Conservation (phyloP, 2,329 filamentous ascomycete species). For the Diaporthe sp. region DNA sequence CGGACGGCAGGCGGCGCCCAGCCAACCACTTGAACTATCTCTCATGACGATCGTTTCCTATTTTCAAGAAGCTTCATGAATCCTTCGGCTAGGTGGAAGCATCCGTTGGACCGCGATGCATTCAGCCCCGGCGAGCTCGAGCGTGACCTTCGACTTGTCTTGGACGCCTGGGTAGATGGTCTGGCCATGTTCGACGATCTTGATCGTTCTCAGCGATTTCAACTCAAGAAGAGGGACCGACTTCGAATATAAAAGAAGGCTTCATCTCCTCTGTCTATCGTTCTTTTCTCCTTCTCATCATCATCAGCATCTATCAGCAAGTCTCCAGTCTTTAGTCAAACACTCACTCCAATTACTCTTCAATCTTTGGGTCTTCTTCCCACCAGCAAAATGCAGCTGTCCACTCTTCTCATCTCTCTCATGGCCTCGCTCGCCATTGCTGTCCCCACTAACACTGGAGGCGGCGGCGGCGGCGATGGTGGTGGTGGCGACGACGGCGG, state of each 20-base stretch:
- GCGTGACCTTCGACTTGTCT: background rate
- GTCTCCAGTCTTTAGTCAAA: constrained; percentile 8
- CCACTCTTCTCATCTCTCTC: constrained; percentile 27
- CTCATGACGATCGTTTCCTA: constrained; percentile 2
- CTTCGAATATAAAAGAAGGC: constrained; percentile 1
- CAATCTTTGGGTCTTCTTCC: background rate
- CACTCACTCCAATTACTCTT: constrained; percentile 3
- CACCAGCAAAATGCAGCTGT: constrained; percentile 33
- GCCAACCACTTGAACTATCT: background rate
- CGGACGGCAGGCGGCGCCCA: background rate
- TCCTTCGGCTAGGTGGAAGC: background rate
- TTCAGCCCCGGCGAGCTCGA: background rate
- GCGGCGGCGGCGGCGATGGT: background rate
- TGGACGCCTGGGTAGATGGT: background rate
- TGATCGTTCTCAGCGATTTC: background rate
- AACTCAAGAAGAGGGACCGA: background rate
- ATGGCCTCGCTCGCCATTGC: constrained; percentile 37
- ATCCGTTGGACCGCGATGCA: constrained; percentile 17
- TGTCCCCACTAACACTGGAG: constrained; percentile 2
- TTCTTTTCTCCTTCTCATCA: background rate
- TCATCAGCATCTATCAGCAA: constrained; percentile 18
- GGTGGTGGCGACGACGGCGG: constrained; percentile 2
- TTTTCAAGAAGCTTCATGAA: constrained; percentile 20
- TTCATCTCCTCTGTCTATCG: background rate
- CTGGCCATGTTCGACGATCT: constrained; percentile 1